phyloP scores from a whole-genome alignment of 192 early-diverging fungal species.

The Coemansia umbellata region DNA sequence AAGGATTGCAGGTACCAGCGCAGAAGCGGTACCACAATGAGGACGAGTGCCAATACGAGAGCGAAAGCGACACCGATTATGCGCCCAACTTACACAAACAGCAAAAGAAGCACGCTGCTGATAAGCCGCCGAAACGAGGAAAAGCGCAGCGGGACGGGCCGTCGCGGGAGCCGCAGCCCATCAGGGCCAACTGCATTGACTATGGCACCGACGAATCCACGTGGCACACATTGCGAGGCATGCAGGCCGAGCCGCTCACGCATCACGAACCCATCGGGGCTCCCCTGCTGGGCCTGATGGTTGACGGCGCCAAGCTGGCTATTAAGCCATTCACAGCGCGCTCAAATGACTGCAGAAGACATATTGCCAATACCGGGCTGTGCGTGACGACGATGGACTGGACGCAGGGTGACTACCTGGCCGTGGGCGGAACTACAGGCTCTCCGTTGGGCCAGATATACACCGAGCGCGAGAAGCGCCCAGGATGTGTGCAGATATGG shows the following conservation, averaged over 20 bases:
- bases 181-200: constrained; percentile 25
- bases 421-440: constrained; percentile 11
- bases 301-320: no score
- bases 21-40: not conserved
- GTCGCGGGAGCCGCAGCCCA: not conserved
- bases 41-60: not conserved
- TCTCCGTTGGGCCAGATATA: not conserved
- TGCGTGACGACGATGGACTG: constrained; percentile 27
- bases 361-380: constrained; percentile 19
- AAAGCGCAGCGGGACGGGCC: constrained; percentile 5
- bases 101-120: not conserved
- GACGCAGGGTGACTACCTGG: constrained; percentile 30
- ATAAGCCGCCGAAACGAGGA: not conserved
- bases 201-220: constrained; percentile 11
- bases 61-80: not conserved
- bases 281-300: no score
- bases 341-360: constrained; percentile 5
- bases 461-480: constrained; percentile 5
- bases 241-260: no score
- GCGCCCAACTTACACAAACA: not conserved
- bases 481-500: constrained; percentile 36
- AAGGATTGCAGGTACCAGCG: not conserved
- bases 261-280: no score
- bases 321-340: no score
- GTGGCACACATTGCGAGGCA: constrained; percentile 15